A percentile compares a stretch with the other conserved stretches of the same genome.
Conservation (phyloP, 2,329 filamentous ascomycete genomes). For the Monilinia fructigena region DNA sequence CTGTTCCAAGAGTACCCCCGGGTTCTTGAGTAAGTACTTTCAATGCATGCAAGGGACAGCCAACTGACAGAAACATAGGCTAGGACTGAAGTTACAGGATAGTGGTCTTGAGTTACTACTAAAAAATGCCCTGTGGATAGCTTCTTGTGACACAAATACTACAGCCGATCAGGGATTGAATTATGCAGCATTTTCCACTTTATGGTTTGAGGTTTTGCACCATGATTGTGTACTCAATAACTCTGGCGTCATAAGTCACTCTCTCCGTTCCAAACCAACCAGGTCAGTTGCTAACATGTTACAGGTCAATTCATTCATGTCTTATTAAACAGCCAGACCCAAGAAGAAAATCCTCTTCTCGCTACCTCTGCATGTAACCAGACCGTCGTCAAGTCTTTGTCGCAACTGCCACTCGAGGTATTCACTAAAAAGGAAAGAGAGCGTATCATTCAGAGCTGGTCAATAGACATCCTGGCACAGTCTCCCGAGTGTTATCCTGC, state of each 20-base stretch:
- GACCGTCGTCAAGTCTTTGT: constrained; percentile 35
- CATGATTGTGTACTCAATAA: constrained; percentile 34
- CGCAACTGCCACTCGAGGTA: constrained; percentile 40
- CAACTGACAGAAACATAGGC: constrained; percentile 28
- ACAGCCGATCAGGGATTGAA: constrained; percentile 21
- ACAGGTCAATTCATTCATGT: constrained; percentile 37
- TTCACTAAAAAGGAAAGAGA: constrained; percentile 48
- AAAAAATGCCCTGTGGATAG: constrained; percentile 35
- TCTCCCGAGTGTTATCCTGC: constrained; percentile 29
- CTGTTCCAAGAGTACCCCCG: constrained; percentile 37
- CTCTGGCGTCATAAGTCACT: constrained; percentile 30
- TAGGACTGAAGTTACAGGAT: constrained; percentile 27
- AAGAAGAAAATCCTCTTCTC: constrained; percentile 29
- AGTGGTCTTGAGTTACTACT: constrained; percentile 29
- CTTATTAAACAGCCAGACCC: constrained; percentile 30
- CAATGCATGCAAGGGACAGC: not conserved
- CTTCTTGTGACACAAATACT: constrained; percentile 28
- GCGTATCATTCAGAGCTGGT: constrained; percentile 43
- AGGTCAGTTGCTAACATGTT: constrained; percentile 15
- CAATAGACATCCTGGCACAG: constrained; percentile 18
- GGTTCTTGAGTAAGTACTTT: constrained; percentile 31
- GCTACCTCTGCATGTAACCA: constrained; percentile 28
- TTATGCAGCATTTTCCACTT: constrained; percentile 26
- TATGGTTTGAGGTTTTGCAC: constrained; percentile 35
- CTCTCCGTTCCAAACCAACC: not conserved